A percentile compares a stretch with the other conserved stretches of the same genome.
Evolutionary conservation across 192 early-diverging fungal genomes (phyloP).

Genomic region (Chytriomyces hyalinus): DNA sequence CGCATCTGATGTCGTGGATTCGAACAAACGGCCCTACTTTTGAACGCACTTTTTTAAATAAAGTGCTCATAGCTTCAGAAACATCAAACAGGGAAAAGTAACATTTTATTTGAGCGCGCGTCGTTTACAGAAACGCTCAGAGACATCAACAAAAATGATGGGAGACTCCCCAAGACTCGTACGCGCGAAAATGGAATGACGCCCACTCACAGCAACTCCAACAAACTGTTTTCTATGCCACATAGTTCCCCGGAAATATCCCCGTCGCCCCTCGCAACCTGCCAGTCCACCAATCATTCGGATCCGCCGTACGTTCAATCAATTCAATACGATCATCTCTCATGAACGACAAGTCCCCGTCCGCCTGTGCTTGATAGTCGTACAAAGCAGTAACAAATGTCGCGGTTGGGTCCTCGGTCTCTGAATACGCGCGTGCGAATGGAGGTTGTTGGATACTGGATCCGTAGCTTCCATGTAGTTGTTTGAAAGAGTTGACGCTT

Average conservation of each 20-base stretch:
- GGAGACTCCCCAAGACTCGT: too few species aligned
- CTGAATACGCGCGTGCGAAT: background rate
- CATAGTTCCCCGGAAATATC: conserved; percentile 81
- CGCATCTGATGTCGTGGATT: too few species aligned
- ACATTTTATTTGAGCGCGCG: too few species aligned
- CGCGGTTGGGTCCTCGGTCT: background rate
- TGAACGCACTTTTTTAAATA: too few species aligned
- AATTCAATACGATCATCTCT: conserved; percentile 89
- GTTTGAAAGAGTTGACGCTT: background rate
- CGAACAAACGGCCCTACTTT: too few species aligned
- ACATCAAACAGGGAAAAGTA: too few species aligned
- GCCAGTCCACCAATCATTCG: conserved; percentile 83
- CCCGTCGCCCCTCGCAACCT: conserved; percentile 67
- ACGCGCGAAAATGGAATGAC: too few species aligned
- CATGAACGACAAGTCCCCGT: conserved; percentile 84
- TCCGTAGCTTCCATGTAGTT: background rate
- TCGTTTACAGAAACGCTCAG: too few species aligned
- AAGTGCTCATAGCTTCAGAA: too few species aligned
- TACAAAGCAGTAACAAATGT: conserved; percentile 68
- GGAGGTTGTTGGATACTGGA: background rate
- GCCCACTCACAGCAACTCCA: background rate
- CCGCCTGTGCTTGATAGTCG: conserved; percentile 81
- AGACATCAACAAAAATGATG: too few species aligned
- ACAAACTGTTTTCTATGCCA: conserved; percentile 15
- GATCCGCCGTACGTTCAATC: conserved; percentile 69